phyloP scores from a whole-genome alignment of 2,329 filamentous ascomycete genomes.

The Colletotrichum tropicicola region DNA sequence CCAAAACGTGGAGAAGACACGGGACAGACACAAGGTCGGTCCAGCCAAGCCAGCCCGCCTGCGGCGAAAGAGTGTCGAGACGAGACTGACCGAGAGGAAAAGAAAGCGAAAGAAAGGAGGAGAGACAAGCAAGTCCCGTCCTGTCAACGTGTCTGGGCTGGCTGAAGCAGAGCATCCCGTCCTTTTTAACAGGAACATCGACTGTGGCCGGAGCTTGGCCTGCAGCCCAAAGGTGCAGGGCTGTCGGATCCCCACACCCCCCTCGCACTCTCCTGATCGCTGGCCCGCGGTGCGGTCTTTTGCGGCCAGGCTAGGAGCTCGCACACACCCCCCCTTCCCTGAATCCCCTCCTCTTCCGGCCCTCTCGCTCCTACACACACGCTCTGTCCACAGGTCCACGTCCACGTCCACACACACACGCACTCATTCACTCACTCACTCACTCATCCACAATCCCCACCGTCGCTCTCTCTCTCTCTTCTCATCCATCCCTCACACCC shows the following conservation, averaged over 20 bases:
- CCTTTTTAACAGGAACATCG: constrained; percentile 28
- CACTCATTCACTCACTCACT: neutral
- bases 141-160: neutral
- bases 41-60: neutral
- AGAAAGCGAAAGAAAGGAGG: neutral
- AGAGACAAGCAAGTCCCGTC: constrained; percentile 14
- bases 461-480: neutral
- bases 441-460: neutral
- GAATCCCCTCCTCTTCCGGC: constrained; percentile 15
- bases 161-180: constrained; percentile 22
- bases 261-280: neutral
- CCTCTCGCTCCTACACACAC: neutral
- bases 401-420: neutral
- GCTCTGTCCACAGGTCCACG: neutral
- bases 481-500: neutral
- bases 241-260: neutral
- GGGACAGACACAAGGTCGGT: neutral
- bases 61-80: neutral
- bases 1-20: constrained; percentile 16
- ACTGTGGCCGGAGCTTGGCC: constrained; percentile 13
- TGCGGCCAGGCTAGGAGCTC: too few relatives aligned
- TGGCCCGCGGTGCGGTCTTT: too few relatives aligned
- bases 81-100: neutral
- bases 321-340: neutral
- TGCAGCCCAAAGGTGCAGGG: neutral